Evolutionary conservation across 2,329 filamentous ascomycete genomes (phyloP).

Genomic region (Aspergillus sp.): DNA sequence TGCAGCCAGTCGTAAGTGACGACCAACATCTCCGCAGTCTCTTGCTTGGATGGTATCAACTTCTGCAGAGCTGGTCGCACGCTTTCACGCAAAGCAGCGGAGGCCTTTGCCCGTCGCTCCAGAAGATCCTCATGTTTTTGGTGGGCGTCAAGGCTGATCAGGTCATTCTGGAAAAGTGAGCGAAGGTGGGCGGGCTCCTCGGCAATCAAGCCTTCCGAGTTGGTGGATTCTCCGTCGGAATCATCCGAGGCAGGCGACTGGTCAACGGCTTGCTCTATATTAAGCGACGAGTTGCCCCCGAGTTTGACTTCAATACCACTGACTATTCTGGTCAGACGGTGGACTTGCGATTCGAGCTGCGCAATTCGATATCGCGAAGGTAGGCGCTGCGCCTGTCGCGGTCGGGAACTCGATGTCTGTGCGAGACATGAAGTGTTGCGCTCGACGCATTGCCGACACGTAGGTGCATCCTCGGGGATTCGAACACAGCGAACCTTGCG

Average conservation of each 20-base stretch:
- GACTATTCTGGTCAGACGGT: slow-evolving; percentile 20
- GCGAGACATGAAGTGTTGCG: slow-evolving; percentile 22
- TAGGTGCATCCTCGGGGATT: slow-evolving; percentile 17
- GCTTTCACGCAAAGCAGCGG: slow-evolving; percentile 9
- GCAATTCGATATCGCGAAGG: slow-evolving; percentile 25
- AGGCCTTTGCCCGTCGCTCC: slow-evolving; percentile 13
- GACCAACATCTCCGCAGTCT: slow-evolving; percentile 15
- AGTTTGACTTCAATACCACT: slow-evolving; percentile 19
- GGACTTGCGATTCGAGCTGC: slow-evolving; percentile 24
- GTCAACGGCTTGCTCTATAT: background rate
- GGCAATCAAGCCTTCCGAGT: slow-evolving; percentile 19
- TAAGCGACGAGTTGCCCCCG: slow-evolving; percentile 11
- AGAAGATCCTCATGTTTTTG: slow-evolving; percentile 12
- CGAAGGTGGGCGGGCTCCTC: slow-evolving; percentile 21
- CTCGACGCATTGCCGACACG: slow-evolving; percentile 26
- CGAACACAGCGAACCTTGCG: slow-evolving; percentile 27
- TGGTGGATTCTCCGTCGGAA: slow-evolving; percentile 19
- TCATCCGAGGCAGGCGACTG: slow-evolving; percentile 11
- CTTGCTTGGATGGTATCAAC: slow-evolving; percentile 21
- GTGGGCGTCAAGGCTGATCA: slow-evolving; percentile 21
- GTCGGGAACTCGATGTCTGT: slow-evolving; percentile 17
- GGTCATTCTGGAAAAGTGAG: slow-evolving; percentile 27
- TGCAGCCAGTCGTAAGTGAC: slow-evolving; percentile 23
- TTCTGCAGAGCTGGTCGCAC: slow-evolving; percentile 21
- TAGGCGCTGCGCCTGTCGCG: slow-evolving; percentile 17